These are phyloP conservation scores for Petasospora fabianii DNA, from an alignment of 1,139 yeast species.

Conservation along the genomic window DNA sequence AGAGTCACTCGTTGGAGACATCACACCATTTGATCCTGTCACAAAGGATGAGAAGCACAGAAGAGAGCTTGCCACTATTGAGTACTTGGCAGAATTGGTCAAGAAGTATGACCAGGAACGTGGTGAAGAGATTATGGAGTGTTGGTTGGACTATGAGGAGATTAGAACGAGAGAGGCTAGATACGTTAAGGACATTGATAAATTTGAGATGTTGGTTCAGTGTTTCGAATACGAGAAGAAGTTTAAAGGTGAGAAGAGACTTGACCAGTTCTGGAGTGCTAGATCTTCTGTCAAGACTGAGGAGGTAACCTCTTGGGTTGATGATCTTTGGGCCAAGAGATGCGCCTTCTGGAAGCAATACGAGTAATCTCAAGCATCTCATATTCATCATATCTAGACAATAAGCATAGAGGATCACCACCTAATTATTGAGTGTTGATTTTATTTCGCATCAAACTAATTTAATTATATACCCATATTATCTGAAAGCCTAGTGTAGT, in stretches of 20 bases:
- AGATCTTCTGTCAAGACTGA: constrained; percentile 62
- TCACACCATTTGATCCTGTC: constrained; percentile 81
- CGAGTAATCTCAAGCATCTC: constrained; percentile 2
- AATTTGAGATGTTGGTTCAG: constrained; percentile 87
- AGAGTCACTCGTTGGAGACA: constrained; percentile 90
- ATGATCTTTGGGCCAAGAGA: constrained; percentile 61
- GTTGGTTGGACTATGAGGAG: constrained; percentile 91
- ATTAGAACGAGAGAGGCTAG: constrained; percentile 78
- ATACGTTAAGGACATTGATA: constrained; percentile 91
- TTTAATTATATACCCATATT: no score
- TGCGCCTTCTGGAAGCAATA: constrained; percentile 36
- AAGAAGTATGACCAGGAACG: constrained; percentile 60
- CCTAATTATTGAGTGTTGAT: no score
- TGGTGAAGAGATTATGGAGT: constrained; percentile 61
- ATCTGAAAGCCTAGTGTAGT: no score
- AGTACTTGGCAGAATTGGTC: constrained; percentile 59
- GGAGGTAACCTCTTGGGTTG: constrained; percentile 70
- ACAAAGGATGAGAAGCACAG: constrained; percentile 71
- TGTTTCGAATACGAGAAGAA: constrained; percentile 85
- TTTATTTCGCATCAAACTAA: no score
- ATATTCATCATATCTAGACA: no score
- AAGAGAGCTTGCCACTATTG: constrained; percentile 73
- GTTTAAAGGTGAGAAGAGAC: constrained; percentile 50
- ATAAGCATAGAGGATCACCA: no score
- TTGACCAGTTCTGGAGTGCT: constrained; percentile 69